A percentile compares a stretch with the other conserved stretches of the same genome.
Conservation (phyloP, 768 basidiomycete genomes). For the Gymnopilus dilepis region DNA sequence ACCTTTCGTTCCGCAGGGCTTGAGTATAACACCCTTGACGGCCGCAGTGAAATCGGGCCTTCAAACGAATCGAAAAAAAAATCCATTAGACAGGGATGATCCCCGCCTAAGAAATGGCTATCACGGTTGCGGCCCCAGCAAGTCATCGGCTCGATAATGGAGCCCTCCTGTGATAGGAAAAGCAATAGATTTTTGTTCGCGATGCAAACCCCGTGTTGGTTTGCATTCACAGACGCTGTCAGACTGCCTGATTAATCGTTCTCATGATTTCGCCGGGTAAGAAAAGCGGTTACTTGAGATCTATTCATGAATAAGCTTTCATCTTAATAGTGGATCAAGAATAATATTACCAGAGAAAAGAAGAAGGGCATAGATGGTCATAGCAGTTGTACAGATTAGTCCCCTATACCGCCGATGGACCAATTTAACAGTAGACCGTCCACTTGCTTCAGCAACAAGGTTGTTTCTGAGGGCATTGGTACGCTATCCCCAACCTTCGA, state of each 20-base stretch:
- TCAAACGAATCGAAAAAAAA: not conserved
- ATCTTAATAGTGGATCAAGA: constrained; percentile 6
- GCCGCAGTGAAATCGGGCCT: not conserved
- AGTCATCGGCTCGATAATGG: not conserved
- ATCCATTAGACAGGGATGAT: constrained; percentile 10
- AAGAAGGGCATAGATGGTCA: not conserved
- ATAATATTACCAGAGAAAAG: constrained; percentile 13
- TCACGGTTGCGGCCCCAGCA: not conserved
- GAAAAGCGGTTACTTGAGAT: constrained; percentile 4
- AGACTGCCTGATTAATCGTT: constrained; percentile 8
- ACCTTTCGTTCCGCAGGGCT: not conserved
- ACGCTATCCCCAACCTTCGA: not conserved
- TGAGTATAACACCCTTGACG: not conserved
- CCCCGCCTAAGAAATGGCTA: constrained; percentile 1
- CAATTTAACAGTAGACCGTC: not conserved
- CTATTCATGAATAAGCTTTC: constrained; percentile 14
- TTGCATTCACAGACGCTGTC: constrained; percentile 19
- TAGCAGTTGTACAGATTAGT: not conserved
- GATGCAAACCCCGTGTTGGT: constrained; percentile 11
- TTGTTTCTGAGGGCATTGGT: not conserved
- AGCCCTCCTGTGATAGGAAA: constrained; percentile 2
- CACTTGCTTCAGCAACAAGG: not conserved
- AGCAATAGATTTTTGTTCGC: not conserved
- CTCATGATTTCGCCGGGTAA: constrained; percentile 21
- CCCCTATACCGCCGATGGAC: constrained; percentile 2